These are phyloP conservation scores for Blastobotrys attinorum DNA, from an alignment of 805 yeast species.

Conservation along the genomic window DNA sequence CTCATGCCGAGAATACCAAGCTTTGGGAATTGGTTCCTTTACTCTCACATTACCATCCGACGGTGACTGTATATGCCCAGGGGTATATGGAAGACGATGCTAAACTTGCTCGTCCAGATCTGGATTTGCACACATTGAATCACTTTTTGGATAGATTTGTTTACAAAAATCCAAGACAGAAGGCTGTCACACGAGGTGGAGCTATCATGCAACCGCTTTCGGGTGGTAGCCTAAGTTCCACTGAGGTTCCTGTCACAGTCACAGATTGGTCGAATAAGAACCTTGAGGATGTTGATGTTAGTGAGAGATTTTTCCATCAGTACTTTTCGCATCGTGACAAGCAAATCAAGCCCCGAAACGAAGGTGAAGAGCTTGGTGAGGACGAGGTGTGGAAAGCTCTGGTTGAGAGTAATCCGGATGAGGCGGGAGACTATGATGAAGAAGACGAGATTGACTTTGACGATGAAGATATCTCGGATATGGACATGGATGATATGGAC, in stretches of 20 bases:
- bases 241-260: slow-evolving; percentile 65
- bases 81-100: slow-evolving; percentile 29
- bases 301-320: slow-evolving; percentile 80
- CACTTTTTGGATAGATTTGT: slow-evolving; percentile 95
- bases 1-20: slow-evolving; percentile 76
- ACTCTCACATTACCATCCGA: slow-evolving; percentile 82
- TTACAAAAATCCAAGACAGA: slow-evolving; percentile 83
- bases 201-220: slow-evolving; percentile 98
- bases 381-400: slow-evolving; percentile 78
- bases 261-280: slow-evolving; percentile 68
- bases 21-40: slow-evolving; percentile 82
- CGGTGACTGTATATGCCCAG: slow-evolving; percentile 73
- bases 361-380: slow-evolving; percentile 37
- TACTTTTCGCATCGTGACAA: slow-evolving; percentile 60
- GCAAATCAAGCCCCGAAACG: slow-evolving; percentile 22
- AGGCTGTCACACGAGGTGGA: slow-evolving; percentile 65
- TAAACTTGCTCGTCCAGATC: slow-evolving; percentile 64
- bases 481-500: slow-evolving; percentile 19
- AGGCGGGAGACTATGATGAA: slow-evolving; percentile 54
- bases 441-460: slow-evolving; percentile 36
- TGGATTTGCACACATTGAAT: slow-evolving; percentile 76
- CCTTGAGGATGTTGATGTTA: slow-evolving; percentile 65
- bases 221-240: slow-evolving; percentile 35
- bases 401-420: slow-evolving; percentile 65
- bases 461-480: slow-evolving; percentile 35